A percentile compares a stretch with the other conserved stretches of the same genome.
Evolutionary conservation across 768 basidiomycete genomes (phyloP).

Genomic region (Gymnopilus junonius): DNA sequence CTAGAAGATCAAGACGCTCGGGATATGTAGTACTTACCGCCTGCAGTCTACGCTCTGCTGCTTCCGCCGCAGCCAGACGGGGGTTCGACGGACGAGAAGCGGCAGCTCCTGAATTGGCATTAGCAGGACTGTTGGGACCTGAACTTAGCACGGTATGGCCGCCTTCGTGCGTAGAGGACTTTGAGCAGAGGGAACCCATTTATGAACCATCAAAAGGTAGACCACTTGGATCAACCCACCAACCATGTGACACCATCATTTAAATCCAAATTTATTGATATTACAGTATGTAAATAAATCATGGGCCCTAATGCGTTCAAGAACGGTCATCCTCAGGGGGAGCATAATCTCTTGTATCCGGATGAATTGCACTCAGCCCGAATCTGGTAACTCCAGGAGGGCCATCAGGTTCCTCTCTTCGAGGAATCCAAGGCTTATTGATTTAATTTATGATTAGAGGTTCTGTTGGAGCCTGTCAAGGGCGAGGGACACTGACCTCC

Average conservation of each 20-base stretch:
- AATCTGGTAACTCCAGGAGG: conserved; percentile 46
- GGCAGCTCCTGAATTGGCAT: conserved; percentile 30
- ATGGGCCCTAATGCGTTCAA: conserved; percentile 15
- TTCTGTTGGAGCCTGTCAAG: background rate
- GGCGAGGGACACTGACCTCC: conserved; percentile 62
- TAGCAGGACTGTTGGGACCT: conserved; percentile 31
- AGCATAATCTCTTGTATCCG: conserved; percentile 46
- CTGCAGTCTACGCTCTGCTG: conserved; percentile 63
- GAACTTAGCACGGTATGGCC: conserved; percentile 55
- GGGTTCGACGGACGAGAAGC: conserved; percentile 38
- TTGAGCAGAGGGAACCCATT: conserved; percentile 68
- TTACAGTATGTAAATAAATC: background rate
- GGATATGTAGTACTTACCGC: conserved; percentile 45
- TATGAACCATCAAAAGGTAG: conserved; percentile 17
- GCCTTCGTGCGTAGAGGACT: conserved; percentile 45
- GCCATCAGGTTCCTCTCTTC: conserved; percentile 51
- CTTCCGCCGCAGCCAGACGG: conserved; percentile 62
- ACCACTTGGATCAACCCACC: background rate
- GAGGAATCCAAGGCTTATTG: conserved; percentile 54
- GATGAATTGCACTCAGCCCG: conserved; percentile 44
- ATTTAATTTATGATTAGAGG: background rate
- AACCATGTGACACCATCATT: background rate
- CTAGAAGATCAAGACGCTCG: conserved; percentile 23
- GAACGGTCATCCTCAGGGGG: conserved; percentile 37
- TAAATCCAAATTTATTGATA: background rate